Percentiles rank a stretch among this genome's conserved stretches.
Evolutionary conservation across 1,139 yeast species (phyloP).

Genomic region (Kodamaea plutei): DNA sequence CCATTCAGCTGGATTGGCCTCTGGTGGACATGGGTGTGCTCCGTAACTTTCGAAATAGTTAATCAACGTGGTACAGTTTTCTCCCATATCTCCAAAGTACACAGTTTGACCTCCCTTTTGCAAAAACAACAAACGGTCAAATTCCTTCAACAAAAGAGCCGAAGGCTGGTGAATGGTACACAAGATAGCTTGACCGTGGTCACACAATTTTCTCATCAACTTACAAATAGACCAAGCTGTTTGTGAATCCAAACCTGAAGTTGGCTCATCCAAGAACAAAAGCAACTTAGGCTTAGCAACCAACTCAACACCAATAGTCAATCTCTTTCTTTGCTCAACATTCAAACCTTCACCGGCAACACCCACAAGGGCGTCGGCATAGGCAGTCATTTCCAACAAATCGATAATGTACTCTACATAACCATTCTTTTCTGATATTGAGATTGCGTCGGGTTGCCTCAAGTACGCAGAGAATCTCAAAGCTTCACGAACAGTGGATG

Average conservation of each 20-base stretch:
- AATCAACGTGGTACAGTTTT: conserved; percentile 55
- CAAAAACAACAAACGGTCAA: conserved; percentile 69
- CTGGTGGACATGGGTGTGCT: conserved; percentile 52
- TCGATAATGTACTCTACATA: conserved; percentile 71
- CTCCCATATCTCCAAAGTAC: conserved; percentile 77
- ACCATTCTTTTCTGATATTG: conserved; percentile 56
- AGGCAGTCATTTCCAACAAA: conserved; percentile 65
- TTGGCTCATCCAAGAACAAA: conserved; percentile 85
- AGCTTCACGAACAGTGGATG: conserved; percentile 81
- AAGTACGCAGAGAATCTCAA: conserved; percentile 66
- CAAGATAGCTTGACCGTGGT: conserved; percentile 77
- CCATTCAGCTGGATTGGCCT: conserved; percentile 82
- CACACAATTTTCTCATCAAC: conserved; percentile 68
- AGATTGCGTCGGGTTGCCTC: conserved; percentile 59
- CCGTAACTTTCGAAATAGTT: conserved; percentile 69
- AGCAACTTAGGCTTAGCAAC: conserved; percentile 84
- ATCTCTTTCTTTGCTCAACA: conserved; percentile 82
- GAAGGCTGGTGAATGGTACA: conserved; percentile 87
- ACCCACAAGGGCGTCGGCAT: conserved; percentile 82
- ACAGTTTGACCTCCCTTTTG: conserved; percentile 76
- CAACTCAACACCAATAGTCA: conserved; percentile 81
- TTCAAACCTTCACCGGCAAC: conserved; percentile 74
- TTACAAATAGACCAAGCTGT: conserved; percentile 87
- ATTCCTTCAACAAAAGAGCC: conserved; percentile 69
- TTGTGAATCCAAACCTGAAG: conserved; percentile 90